Base-by-base conservation (phyloP, 1,284 basidiomycete species). In the Takashimella koratensis region DNA sequence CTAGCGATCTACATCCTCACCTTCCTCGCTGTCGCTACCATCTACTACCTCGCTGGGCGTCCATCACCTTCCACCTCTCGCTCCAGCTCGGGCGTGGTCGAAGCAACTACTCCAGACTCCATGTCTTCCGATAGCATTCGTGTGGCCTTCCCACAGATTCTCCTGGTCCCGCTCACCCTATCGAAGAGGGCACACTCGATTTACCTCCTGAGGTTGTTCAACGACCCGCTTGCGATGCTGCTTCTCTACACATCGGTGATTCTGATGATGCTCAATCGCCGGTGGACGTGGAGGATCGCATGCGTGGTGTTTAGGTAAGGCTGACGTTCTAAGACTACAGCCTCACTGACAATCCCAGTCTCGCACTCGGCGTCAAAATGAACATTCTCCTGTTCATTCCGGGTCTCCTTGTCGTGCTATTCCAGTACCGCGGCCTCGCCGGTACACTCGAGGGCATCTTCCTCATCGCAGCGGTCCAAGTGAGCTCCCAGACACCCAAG, bases 151-250 rank as follows among this genome's bases (percentile, higher is more conserved):
- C 88, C 93, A 1, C 94, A 93, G 70, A 90, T 86, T 82, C 76
- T 86, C 3, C 65, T 97, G 12, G 67, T 94, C 10, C 75, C 90
- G 4, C 78, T 98, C 11, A 84, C 86, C 0, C 77, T 97, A 30
- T 94, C 90, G 79, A 98, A 97, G 76, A 81, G 96, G 47, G 79
- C 96, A 13, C 93, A 97, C 70, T 98, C 95, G 5, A 90, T 98
- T 59, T 98, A 87, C 71, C 83, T 88, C 21, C 79, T 99, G 45
- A 83, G 96, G 6, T 79, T 98, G 26, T 99, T 99, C 80, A 98
- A 98, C 70, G 96, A 98, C 70, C 91, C 90, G 56, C 86, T 94
- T 83, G 84, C 88, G 1, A 84, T 90, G 44, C 71, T 88, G 16
- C 58, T 78, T 5, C 58, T 81, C 21, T 82, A 81, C 57, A 49